phyloP scores from a whole-genome alignment of 1,139 yeast genomes.

The Pichia sp. region DNA sequence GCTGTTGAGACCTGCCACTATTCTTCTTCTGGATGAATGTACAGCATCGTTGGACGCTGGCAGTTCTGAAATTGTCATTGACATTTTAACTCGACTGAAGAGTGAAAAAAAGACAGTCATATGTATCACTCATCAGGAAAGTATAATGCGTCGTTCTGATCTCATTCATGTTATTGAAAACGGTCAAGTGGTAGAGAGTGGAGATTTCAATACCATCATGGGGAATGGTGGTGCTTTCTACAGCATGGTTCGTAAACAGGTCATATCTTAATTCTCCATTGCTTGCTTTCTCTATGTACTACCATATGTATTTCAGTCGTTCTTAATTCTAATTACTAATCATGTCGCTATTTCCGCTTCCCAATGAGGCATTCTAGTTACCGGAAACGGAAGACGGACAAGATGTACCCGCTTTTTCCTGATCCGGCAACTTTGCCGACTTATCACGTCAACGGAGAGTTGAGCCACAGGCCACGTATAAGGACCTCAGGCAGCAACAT shows the following conservation, averaged over 20 bases:
- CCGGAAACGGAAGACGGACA: too few relatives aligned
- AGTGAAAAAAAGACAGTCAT: conserved; percentile 32
- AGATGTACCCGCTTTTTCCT: too few relatives aligned
- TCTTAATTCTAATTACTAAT: not conserved
- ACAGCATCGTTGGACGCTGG: conserved; percentile 70
- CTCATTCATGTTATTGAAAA: conserved; percentile 35
- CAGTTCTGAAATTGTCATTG: conserved; percentile 36
- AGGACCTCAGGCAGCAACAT: too few relatives aligned
- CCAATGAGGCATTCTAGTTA: too few relatives aligned
- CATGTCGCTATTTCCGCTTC: too few relatives aligned
- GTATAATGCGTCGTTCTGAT: conserved; percentile 46
- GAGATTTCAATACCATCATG: conserved; percentile 33
- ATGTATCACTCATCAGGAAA: conserved; percentile 52
- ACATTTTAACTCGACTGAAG: conserved; percentile 34
- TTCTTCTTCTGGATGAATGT: conserved; percentile 70
- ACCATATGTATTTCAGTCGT: too few relatives aligned
- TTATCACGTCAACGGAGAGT: too few relatives aligned
- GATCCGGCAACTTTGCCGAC: too few relatives aligned
- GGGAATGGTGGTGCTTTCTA: conserved; percentile 21
- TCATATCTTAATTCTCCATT: not conserved
- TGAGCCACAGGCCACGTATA: too few relatives aligned
- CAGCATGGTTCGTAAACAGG: conserved; percentile 15
- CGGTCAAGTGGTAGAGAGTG: conserved; percentile 39
- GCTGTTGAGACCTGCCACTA: conserved; percentile 50
- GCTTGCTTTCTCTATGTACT: too few relatives aligned